Percentiles rank a stretch among this genome's conserved stretches.
Conservation (phyloP, 768 basidiomycete genomes). For the Tubosaeta sp. region DNA sequence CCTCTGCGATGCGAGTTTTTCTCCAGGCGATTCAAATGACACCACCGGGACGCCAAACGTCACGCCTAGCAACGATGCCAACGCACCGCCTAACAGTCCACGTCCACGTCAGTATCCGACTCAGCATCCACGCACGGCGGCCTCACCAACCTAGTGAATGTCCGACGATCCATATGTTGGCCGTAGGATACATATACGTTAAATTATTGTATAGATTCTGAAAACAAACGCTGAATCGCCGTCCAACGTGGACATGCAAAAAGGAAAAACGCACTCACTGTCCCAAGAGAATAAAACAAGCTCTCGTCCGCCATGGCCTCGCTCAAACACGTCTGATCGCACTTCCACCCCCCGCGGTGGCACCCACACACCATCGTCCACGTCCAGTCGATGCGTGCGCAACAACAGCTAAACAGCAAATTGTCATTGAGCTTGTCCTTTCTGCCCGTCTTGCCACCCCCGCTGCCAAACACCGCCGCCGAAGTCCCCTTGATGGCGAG, state of each 20-base stretch:
- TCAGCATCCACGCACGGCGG: background rate
- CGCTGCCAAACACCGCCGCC: slow-evolving; percentile 65
- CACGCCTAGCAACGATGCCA: slow-evolving; percentile 78
- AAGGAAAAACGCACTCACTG: slow-evolving; percentile 45
- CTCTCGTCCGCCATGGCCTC: slow-evolving; percentile 69
- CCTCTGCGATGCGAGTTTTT: slow-evolving; percentile 70
- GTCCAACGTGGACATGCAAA: background rate
- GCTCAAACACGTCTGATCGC: slow-evolving; percentile 77
- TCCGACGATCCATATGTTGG: slow-evolving; percentile 85
- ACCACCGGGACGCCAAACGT: slow-evolving; percentile 90
- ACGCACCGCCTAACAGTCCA: slow-evolving; percentile 42
- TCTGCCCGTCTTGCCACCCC: slow-evolving; percentile 70
- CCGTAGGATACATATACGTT: slow-evolving; percentile 85
- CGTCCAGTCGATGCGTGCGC: slow-evolving; percentile 86
- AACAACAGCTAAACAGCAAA: slow-evolving; percentile 90
- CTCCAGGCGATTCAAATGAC: slow-evolving; percentile 87
- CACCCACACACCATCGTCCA: slow-evolving; percentile 96
- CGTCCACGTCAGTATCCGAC: slow-evolving; percentile 23
- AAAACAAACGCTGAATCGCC: background rate
- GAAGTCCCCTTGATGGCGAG: slow-evolving; percentile 94
- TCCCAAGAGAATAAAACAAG: slow-evolving; percentile 87
- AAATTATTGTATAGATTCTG: slow-evolving; percentile 95
- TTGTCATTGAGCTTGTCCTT: slow-evolving; percentile 96
- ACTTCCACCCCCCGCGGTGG: slow-evolving; percentile 74
- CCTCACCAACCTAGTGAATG: slow-evolving; percentile 60